A percentile compares a stretch with the other conserved stretches of the same genome.
Conservation (phyloP, 2,329 filamentous ascomycete genomes). For the Chaetomium olivaceum region DNA sequence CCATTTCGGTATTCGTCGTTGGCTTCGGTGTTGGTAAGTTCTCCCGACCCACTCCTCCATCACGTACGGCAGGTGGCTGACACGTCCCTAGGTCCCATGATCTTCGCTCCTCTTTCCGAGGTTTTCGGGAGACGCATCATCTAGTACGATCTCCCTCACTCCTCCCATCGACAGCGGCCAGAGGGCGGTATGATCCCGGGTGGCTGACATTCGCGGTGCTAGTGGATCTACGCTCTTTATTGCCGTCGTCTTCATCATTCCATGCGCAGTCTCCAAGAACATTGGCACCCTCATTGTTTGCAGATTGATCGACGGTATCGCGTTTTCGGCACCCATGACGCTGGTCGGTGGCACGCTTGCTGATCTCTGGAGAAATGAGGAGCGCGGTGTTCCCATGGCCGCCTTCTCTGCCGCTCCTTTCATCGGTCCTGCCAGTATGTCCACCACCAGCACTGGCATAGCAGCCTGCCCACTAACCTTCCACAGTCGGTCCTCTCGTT, state of each 20-base stretch:
- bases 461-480: constrained; percentile 18
- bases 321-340: constrained; percentile 84
- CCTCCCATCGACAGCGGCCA: neutral
- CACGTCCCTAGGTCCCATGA: constrained; percentile 62
- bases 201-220: constrained; percentile 14
- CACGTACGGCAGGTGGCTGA: neutral
- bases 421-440: constrained; percentile 68
- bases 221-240: constrained; percentile 63
- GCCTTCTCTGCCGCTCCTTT: constrained; percentile 83
- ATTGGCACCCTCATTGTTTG: constrained; percentile 75
- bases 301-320: constrained; percentile 76
- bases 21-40: constrained; percentile 74
- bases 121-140: constrained; percentile 71
- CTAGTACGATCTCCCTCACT: constrained; percentile 50
- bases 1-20: constrained; percentile 75
- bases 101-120: constrained; percentile 77
- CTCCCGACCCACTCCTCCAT: neutral
- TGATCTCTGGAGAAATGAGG: constrained; percentile 81
- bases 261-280: constrained; percentile 74
- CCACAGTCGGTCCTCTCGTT: constrained; percentile 64
- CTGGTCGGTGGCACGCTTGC: constrained; percentile 80
- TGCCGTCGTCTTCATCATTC: constrained; percentile 77
- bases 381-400: constrained; percentile 84
- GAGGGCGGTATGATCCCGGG: neutral
- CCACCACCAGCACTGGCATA: neutral